A percentile compares a stretch with the other conserved stretches of the same genome.
Conservation (phyloP, 768 basidiomycete genomes). For the Boletus tylopilopsis region DNA sequence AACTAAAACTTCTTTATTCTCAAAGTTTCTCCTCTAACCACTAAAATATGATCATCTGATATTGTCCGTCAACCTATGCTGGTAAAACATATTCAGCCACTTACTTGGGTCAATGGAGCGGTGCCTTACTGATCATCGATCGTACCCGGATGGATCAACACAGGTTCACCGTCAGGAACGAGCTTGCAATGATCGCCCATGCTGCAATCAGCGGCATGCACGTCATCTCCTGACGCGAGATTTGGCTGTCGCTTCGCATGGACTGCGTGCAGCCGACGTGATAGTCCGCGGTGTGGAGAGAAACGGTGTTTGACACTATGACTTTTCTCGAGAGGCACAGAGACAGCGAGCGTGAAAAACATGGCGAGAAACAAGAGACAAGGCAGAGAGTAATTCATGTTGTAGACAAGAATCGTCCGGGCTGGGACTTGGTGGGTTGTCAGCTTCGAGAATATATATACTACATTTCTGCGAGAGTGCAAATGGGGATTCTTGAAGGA, state of each 20-base stretch:
- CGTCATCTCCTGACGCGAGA: conserved; percentile 7
- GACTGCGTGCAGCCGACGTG: background rate
- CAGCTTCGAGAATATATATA: background rate
- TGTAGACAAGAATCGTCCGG: background rate
- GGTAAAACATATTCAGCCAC: background rate
- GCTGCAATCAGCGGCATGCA: conserved; percentile 1
- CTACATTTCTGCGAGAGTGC: background rate
- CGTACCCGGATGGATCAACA: background rate
- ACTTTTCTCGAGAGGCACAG: conserved; percentile 2
- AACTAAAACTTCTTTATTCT: too few relatives aligned
- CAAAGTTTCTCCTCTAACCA: too few relatives aligned
- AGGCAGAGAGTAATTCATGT: background rate
- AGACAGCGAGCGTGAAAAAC: background rate
- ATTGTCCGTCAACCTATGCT: background rate
- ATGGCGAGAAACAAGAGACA: background rate
- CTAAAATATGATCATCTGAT: too few relatives aligned
- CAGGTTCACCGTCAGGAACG: background rate
- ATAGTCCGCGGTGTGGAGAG: conserved; percentile 4
- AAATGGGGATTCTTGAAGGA: background rate
- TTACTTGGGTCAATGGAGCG: background rate
- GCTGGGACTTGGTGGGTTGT: background rate
- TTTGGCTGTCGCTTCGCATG: background rate
- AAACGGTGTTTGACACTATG: background rate
- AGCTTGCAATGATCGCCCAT: conserved; percentile 9
- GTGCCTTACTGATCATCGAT: conserved; percentile 6